phyloP scores from a whole-genome alignment of 306 rosid genomes.

The Dryas drummondii region DNA sequence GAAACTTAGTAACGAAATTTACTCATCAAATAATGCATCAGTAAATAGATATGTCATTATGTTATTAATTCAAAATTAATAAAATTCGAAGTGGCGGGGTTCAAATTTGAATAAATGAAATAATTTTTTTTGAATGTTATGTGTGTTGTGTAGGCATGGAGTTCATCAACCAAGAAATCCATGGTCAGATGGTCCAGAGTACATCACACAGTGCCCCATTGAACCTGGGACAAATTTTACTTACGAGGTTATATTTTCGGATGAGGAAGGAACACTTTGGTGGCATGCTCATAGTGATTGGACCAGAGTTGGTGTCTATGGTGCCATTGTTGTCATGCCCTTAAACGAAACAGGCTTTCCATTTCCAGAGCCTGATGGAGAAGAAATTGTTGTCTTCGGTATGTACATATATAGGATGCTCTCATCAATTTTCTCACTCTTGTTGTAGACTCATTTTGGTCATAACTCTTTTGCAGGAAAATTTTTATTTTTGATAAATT shows the following conservation, averaged over 20 bases:
- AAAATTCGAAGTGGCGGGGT: too few relatives aligned
- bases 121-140: too few relatives aligned
- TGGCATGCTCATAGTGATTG: conserved; percentile 50
- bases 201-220: conserved; percentile 46
- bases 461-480: too few relatives aligned
- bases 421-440: too few relatives aligned
- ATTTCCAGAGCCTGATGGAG: conserved; percentile 22
- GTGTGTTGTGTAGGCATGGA: conserved; percentile 29
- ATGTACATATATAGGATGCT: not conserved
- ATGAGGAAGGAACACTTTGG: conserved; percentile 45
- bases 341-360: conserved; percentile 5
- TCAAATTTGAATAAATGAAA: too few relatives aligned
- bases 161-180: conserved; percentile 43
- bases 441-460: too few relatives aligned
- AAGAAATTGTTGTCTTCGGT: conserved; percentile 25
- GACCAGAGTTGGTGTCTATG: conserved; percentile 39
- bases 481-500: too few relatives aligned
- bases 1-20: too few relatives aligned
- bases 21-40: too few relatives aligned
- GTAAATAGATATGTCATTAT: too few relatives aligned
- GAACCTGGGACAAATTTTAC: conserved; percentile 27
- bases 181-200: conserved; percentile 47
- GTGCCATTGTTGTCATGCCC: conserved; percentile 31
- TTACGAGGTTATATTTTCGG: conserved; percentile 28
- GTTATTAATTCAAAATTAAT: too few relatives aligned